These are phyloP conservation scores for Penicillium coffeae DNA, from an alignment of 495 filamentous ascomycete genomes.

Conservation along the genomic window DNA sequence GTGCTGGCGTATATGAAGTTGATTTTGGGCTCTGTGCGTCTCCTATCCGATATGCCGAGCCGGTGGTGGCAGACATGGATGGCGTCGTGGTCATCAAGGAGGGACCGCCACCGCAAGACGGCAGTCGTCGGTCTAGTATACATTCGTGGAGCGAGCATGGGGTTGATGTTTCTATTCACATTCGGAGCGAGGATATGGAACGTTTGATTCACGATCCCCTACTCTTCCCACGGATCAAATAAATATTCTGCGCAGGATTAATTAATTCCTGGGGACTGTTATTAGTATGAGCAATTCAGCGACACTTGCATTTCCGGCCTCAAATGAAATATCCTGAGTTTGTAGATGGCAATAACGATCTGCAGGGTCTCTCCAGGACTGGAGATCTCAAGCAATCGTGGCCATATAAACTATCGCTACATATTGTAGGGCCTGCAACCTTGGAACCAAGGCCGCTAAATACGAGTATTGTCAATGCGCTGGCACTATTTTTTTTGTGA, in stretches of 20 bases:
- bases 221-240: slow-evolving; percentile 3
- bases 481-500: too few species aligned
- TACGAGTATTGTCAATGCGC: too few species aligned
- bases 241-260: neutral
- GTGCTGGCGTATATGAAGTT: slow-evolving; percentile 23
- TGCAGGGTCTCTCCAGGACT: too few species aligned
- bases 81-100: slow-evolving; percentile 26
- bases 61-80: slow-evolving; percentile 22
- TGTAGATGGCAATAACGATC: too few species aligned
- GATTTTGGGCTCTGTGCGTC: slow-evolving; percentile 19
- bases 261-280: too few species aligned
- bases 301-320: too few species aligned
- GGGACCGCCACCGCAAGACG: slow-evolving; percentile 13
- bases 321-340: too few species aligned
- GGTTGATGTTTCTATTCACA: slow-evolving; percentile 25
- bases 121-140: neutral
- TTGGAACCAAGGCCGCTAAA: too few species aligned
- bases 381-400: too few species aligned
- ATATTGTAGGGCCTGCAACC: too few species aligned
- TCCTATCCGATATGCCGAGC: slow-evolving; percentile 21
- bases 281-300: too few species aligned
- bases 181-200: slow-evolving; percentile 24
- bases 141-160: slow-evolving; percentile 20
- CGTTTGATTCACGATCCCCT: slow-evolving; percentile 17
- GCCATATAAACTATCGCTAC: too few species aligned